Evolutionary conservation across 2,329 filamentous ascomycete species (phyloP).

Genomic region (Colletotrichum orchidophilum): DNA sequence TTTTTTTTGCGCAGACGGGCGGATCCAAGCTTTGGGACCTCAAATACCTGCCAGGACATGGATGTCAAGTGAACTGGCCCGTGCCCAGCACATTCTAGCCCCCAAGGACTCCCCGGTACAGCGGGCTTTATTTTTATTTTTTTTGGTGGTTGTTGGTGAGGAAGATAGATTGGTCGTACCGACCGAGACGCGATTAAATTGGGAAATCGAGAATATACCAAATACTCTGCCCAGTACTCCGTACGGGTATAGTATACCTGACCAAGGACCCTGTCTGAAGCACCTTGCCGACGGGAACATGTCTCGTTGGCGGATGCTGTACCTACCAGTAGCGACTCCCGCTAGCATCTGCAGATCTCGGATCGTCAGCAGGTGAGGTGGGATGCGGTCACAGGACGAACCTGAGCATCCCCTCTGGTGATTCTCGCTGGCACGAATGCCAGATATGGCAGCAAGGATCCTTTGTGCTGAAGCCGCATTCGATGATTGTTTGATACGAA

Average conservation of each 20-base stretch:
- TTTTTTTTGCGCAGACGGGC: slow-evolving; percentile 14
- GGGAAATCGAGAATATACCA: not conserved
- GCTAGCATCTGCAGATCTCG: not conserved
- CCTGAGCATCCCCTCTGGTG: not conserved
- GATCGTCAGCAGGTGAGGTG: not conserved
- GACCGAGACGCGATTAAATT: slow-evolving; percentile 7
- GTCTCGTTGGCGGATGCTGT: not conserved
- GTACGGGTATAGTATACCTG: too few relatives aligned
- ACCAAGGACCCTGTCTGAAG: not conserved
- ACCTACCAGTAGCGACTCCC: not conserved
- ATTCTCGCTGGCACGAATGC: not conserved
- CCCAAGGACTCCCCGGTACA: not conserved
- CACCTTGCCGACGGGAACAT: not conserved
- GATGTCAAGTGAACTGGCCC: slow-evolving; percentile 11
- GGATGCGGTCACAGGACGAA: not conserved
- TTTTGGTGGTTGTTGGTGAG: not conserved
- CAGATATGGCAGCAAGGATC: not conserved
- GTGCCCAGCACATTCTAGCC: not conserved
- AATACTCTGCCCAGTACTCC: not conserved
- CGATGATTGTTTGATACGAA: not conserved
- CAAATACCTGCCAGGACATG: not conserved
- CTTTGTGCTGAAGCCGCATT: not conserved
- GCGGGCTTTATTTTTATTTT: too few relatives aligned
- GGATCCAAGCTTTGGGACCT: slow-evolving; percentile 14
- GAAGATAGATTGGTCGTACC: not conserved